These are phyloP conservation scores for Saitozyma podzolica DNA, from an alignment of 768 basidiomycete species.

Conservation along the genomic window DNA sequence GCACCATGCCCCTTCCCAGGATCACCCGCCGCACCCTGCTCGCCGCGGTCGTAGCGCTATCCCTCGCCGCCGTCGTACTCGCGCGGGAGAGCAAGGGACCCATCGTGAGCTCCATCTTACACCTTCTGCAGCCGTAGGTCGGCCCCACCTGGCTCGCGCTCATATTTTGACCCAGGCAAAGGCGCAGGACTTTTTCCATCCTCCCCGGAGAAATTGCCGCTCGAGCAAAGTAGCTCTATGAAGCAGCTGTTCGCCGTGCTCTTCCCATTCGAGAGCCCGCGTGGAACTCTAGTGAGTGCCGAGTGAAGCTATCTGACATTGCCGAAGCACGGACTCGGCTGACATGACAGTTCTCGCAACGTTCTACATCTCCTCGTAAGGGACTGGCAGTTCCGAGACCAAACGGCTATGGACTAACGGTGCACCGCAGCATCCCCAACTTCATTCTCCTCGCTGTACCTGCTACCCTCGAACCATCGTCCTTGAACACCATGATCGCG, in stretches of 20 bases:
- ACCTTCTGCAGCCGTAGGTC: not conserved
- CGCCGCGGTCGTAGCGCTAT: not conserved
- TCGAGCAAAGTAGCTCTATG: constrained; percentile 54
- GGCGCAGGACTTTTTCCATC: too few relatives aligned
- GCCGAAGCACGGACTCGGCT: not conserved
- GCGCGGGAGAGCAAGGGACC: not conserved
- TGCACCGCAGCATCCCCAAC: constrained; percentile 65
- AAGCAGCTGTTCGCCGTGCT: constrained; percentile 74
- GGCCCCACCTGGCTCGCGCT: too few relatives aligned
- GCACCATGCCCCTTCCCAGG: not conserved
- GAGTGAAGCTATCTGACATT: too few relatives aligned
- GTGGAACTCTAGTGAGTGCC: constrained; percentile 69
- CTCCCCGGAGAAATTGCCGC: too few relatives aligned
- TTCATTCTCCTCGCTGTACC: constrained; percentile 94
- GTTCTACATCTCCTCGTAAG: constrained; percentile 95
- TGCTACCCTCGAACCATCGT: constrained; percentile 76
- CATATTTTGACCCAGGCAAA: too few relatives aligned
- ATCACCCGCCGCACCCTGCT: not conserved
- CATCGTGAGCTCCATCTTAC: not conserved
- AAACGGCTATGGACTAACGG: not conserved
- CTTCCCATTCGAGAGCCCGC: constrained; percentile 80
- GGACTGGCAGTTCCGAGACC: constrained; percentile 22
- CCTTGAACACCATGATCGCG: constrained; percentile 90
- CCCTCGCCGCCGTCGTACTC: not conserved
- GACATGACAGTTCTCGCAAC: constrained; percentile 68